Conservation (phyloP, 2,329 filamentous ascomycete genomes). For the Phialophora verrucosa region DNA sequence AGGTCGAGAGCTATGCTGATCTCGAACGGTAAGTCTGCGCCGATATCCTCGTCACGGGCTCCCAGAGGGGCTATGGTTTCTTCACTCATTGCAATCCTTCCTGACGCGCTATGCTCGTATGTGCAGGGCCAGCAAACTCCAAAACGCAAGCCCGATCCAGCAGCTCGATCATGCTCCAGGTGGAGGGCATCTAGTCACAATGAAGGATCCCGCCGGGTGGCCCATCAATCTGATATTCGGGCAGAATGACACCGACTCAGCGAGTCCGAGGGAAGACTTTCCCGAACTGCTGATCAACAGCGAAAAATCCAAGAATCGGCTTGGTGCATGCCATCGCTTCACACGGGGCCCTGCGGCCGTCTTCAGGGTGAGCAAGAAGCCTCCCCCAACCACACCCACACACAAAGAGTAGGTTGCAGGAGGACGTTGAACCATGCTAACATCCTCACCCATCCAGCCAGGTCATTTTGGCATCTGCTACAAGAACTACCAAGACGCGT, state of each 20-base stretch:
- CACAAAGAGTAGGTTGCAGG: too few species aligned
- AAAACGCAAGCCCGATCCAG: slow-evolving; percentile 17
- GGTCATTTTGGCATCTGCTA: slow-evolving; percentile 55
- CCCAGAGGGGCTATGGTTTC: too few species aligned
- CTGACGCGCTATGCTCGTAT: too few species aligned
- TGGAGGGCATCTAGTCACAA: slow-evolving; percentile 36
- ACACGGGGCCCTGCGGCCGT: slow-evolving; percentile 56
- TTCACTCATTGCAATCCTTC: too few species aligned
- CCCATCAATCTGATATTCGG: slow-evolving; percentile 37
- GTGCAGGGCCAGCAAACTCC: slow-evolving; percentile 5
- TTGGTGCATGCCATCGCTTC: slow-evolving; percentile 49
- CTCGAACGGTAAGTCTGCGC: slow-evolving; percentile 51
- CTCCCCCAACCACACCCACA: too few species aligned
- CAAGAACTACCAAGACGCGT: slow-evolving; percentile 44
- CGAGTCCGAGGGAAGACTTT: neutral
- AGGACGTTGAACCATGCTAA: too few species aligned
- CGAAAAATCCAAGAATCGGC: slow-evolving; percentile 43
- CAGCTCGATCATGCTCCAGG: slow-evolving; percentile 35
- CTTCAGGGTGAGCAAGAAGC: slow-evolving; percentile 51
- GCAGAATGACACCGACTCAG: neutral
- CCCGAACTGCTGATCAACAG: neutral
- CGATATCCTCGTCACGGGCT: too few species aligned
- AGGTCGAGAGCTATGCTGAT: slow-evolving; percentile 50
- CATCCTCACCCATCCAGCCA: too few species aligned
- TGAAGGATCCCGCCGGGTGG: slow-evolving; percentile 38